A percentile compares a stretch with the other conserved stretches of the same genome.
phyloP scores from a whole-genome alignment of 192 early-diverging fungal species.

The Rhizophagus prolifer region DNA sequence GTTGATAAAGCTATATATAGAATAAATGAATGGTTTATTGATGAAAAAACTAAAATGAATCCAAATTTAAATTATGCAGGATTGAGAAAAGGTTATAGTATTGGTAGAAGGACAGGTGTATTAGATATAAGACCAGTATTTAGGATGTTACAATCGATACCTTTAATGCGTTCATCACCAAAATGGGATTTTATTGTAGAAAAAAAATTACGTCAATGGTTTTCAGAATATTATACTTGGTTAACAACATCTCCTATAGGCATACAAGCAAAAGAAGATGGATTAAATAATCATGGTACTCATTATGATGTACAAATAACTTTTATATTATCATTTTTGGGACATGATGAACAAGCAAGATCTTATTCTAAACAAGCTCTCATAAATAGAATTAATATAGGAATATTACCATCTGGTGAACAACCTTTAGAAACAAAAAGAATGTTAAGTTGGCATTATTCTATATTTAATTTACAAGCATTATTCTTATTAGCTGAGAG shows the following conservation, averaged over 20 bases:
- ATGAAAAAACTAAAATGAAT: slow-evolving; percentile 59
- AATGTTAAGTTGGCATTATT: slow-evolving; percentile 51
- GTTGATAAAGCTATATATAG: slow-evolving; percentile 38
- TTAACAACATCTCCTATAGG: slow-evolving; percentile 34
- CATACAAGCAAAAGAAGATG: slow-evolving; percentile 28
- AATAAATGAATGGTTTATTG: slow-evolving; percentile 56
- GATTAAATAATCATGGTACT: slow-evolving; percentile 56
- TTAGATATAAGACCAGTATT: slow-evolving; percentile 46
- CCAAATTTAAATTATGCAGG: slow-evolving; percentile 58
- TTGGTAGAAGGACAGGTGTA: slow-evolving; percentile 42
- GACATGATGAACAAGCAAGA: slow-evolving; percentile 35
- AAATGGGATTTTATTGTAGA: slow-evolving; percentile 36
- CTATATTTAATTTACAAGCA: slow-evolving; percentile 48
- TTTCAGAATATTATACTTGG: slow-evolving; percentile 40
- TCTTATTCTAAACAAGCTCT: slow-evolving; percentile 32
- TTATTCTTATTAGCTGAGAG: slow-evolving; percentile 43
- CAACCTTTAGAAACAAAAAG: slow-evolving; percentile 46
- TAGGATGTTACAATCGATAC: slow-evolving; percentile 41
- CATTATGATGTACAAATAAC: slow-evolving; percentile 55
- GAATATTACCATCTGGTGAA: slow-evolving; percentile 40
- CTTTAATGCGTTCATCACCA: slow-evolving; percentile 36
- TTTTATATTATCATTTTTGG: slow-evolving; percentile 47
- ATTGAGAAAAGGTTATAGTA: slow-evolving; percentile 41
- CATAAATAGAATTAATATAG: slow-evolving; percentile 39
- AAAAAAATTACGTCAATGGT: slow-evolving; percentile 40